These are phyloP conservation scores for Goffeauzyma gilvescens DNA, from an alignment of 768 basidiomycete species.

Conservation along the genomic window DNA sequence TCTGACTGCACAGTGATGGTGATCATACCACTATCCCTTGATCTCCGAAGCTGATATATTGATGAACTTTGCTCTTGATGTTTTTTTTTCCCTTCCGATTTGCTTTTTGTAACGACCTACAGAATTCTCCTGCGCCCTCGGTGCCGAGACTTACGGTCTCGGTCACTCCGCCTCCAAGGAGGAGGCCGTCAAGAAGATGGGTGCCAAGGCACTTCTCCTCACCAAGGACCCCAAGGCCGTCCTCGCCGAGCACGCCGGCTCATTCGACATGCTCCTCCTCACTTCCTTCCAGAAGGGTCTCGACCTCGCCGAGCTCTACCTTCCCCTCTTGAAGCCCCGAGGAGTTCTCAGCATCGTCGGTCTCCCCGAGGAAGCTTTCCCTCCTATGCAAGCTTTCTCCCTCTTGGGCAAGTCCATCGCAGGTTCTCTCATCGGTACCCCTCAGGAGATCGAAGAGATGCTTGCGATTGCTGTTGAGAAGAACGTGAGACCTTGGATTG, in stretches of 20 bases:
- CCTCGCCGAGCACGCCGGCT: conserved; percentile 24
- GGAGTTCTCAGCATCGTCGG: conserved; percentile 9
- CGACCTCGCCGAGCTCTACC: conserved; percentile 14
- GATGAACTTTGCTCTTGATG: too few species aligned
- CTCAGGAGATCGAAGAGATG: conserved; percentile 37
- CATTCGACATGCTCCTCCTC: conserved; percentile 33
- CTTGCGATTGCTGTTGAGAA: conserved; percentile 43
- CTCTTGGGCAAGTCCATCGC: conserved; percentile 6
- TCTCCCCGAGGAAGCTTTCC: conserved; percentile 7
- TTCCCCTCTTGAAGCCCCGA: conserved; percentile 10
- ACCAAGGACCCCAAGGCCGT: conserved; percentile 33
- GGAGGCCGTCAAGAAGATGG: conserved; percentile 43
- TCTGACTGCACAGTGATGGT: too few species aligned
- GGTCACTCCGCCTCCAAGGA: conserved; percentile 41
- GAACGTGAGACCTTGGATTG: conserved; percentile 38
- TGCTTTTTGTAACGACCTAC: conserved; percentile 5
- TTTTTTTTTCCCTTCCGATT: not conserved
- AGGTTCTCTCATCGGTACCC: conserved; percentile 2
- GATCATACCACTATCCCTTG: too few species aligned
- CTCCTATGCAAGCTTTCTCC: conserved; percentile 4
- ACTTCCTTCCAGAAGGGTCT: conserved; percentile 33
- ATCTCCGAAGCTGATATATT: too few species aligned
- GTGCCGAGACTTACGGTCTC: conserved; percentile 43
- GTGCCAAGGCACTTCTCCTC: conserved; percentile 40
- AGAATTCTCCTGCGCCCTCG: conserved; percentile 40